Conservation (phyloP, 306 rosid genomes). For the Glycine soja region DNA sequence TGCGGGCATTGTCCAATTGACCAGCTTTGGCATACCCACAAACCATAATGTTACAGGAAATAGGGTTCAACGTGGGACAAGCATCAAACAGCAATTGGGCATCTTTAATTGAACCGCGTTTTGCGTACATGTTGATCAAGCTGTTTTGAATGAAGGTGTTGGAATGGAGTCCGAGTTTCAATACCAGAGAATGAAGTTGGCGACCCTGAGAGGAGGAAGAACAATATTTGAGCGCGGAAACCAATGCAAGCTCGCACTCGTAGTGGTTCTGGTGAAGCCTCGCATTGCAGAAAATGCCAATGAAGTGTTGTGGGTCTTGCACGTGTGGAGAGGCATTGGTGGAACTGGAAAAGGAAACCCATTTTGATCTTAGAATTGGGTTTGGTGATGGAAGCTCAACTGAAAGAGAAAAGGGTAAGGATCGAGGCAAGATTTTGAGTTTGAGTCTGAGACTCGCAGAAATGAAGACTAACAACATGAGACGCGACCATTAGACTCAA, state of each 20-base stretch:
- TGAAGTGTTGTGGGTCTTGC: constrained; percentile 53
- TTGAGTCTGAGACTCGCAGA: constrained; percentile 39
- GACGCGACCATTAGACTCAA: constrained; percentile 47
- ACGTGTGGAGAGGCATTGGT: constrained; percentile 42
- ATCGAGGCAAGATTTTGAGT: constrained; percentile 44
- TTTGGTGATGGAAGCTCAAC: background rate
- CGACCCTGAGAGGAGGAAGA: constrained; percentile 68
- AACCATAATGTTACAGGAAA: constrained; percentile 86
- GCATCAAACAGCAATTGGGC: constrained; percentile 63
- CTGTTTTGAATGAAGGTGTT: constrained; percentile 72
- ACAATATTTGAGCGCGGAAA: constrained; percentile 76
- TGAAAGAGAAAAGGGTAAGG: constrained; percentile 33
- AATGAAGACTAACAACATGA: constrained; percentile 57
- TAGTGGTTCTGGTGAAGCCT: constrained; percentile 43
- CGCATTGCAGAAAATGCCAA: constrained; percentile 59
- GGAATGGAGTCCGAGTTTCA: constrained; percentile 70
- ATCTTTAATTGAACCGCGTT: constrained; percentile 61
- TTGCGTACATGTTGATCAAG: constrained; percentile 79
- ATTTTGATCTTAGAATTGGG: constrained; percentile 56
- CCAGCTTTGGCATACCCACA: constrained; percentile 71
- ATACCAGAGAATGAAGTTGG: constrained; percentile 67
- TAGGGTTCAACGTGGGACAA: constrained; percentile 58
- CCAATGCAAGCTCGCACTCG: constrained; percentile 65
- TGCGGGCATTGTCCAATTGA: constrained; percentile 65
- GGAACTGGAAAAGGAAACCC: constrained; percentile 45